Evolutionary conservation across 1,284 basidiomycete genomes (phyloP).

Genomic region (Ceratobasidium sp.): DNA sequence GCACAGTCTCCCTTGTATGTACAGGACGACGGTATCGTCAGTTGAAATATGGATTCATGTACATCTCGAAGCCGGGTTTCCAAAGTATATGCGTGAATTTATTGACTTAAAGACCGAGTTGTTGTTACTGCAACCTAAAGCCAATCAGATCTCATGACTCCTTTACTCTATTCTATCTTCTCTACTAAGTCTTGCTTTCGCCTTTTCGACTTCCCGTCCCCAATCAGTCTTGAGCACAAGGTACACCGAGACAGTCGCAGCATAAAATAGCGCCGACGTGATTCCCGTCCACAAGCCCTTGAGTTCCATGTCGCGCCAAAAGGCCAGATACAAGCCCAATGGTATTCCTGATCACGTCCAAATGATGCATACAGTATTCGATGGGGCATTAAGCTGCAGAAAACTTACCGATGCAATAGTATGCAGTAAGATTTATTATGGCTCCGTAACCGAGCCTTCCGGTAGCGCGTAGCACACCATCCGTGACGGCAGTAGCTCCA

Average conservation of each 20-base stretch:
- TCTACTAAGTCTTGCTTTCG: not conserved
- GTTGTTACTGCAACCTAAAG: no score
- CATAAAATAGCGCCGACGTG: constrained; percentile 28
- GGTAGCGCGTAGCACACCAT: constrained; percentile 36
- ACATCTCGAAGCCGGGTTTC: no score
- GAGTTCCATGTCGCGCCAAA: constrained; percentile 28
- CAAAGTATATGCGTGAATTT: no score
- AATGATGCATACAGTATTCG: not conserved
- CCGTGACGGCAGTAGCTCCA: constrained; percentile 36
- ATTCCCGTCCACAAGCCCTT: constrained; percentile 29
- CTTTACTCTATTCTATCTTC: not conserved
- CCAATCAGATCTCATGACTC: no score
- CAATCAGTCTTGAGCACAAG: constrained; percentile 13
- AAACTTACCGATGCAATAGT: constrained; percentile 41
- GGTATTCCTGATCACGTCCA: constrained; percentile 13
- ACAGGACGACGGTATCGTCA: no score
- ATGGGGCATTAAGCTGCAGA: not conserved
- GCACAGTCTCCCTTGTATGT: not conserved
- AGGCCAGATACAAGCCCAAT: constrained; percentile 20
- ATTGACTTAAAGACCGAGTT: no score
- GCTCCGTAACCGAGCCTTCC: constrained; percentile 40
- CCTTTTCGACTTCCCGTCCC: constrained; percentile 26
- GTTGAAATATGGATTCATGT: no score
- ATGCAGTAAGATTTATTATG: constrained; percentile 39
- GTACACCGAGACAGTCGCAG: constrained; percentile 19